These are phyloP conservation scores for Marasmius tenuissimus DNA, from an alignment of 1,284 basidiomycete species.

Conservation along the genomic window DNA sequence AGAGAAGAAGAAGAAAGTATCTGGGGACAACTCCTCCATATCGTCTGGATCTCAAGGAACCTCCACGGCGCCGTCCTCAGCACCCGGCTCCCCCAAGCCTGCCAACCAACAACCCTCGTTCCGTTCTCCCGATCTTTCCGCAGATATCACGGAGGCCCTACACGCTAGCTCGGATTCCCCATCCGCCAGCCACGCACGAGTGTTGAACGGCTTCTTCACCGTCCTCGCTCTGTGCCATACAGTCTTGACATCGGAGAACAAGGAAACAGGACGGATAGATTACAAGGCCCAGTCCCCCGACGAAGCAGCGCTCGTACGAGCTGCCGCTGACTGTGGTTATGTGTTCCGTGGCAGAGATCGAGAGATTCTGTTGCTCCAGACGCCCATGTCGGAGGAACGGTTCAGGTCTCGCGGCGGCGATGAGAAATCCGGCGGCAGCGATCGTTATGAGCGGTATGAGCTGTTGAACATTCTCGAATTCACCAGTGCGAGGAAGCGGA, in stretches of 20 bases:
- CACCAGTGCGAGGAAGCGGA: slow-evolving; percentile 91
- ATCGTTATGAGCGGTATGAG: slow-evolving; percentile 77
- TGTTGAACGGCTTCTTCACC: slow-evolving; percentile 88
- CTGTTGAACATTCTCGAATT: slow-evolving; percentile 96
- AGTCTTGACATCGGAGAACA: slow-evolving; percentile 77
- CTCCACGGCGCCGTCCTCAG: slow-evolving; percentile 9
- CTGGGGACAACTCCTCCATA: slow-evolving; percentile 33
- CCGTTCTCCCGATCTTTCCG: slow-evolving; percentile 48
- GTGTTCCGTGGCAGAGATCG: slow-evolving; percentile 88
- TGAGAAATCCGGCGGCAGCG: background rate
- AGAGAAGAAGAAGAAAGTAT: background rate
- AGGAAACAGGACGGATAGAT: slow-evolving; percentile 71
- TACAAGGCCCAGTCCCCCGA: slow-evolving; percentile 99
- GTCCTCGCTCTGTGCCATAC: slow-evolving; percentile 95
- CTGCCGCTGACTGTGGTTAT: slow-evolving; percentile 94
- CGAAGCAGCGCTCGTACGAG: slow-evolving; percentile 95
- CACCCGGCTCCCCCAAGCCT: slow-evolving; percentile 4
- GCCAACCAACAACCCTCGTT: slow-evolving; percentile 40
- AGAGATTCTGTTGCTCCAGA: slow-evolving; percentile 78
- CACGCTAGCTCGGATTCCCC: slow-evolving; percentile 40
- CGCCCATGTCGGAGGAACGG: slow-evolving; percentile 68
- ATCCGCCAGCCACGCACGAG: slow-evolving; percentile 66
- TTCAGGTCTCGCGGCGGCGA: background rate
- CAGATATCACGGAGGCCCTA: slow-evolving; percentile 8
- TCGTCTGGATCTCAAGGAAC: background rate